A percentile compares a stretch with the other conserved stretches of the same genome.
These are phyloP conservation scores for Selenicereus undatus DNA, from an alignment of 148 eudicot species.

Conservation along the genomic window DNA sequence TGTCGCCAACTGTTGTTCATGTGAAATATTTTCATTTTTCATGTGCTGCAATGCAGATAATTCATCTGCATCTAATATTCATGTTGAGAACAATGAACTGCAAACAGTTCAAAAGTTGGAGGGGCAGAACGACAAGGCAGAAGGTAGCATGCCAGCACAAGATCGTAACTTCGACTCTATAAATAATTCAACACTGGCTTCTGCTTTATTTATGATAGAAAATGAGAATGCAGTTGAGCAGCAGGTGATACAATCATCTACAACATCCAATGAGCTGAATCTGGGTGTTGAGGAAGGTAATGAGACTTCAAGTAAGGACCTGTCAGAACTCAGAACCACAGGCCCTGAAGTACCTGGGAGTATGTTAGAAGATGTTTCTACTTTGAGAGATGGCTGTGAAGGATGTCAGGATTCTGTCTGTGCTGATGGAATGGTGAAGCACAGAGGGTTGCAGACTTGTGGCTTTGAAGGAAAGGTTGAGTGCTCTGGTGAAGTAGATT, in stretches of 20 bases:
- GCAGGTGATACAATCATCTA: conserved; percentile 12
- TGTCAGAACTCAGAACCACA: conserved; percentile 8
- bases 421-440: conserved; percentile 19
- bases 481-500: conserved; percentile 17
- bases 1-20: not conserved
- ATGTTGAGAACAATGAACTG: conserved; percentile 12
- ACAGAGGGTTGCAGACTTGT: conserved; percentile 13
- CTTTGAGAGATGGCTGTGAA: not conserved
- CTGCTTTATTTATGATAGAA: conserved; percentile 17
- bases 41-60: conserved; percentile 28
- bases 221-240: conserved; percentile 28
- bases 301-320: conserved; percentile 18
- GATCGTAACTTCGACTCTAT: conserved; percentile 17
- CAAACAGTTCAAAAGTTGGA: conserved; percentile 19
- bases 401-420: not conserved
- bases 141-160: conserved; percentile 18
- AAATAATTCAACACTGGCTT: conserved; percentile 16
- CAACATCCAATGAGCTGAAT: conserved; percentile 14
- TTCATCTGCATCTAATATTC: conserved; percentile 13
- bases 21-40: not conserved
- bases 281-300: conserved; percentile 19
- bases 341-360: conserved; percentile 20
- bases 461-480: conserved; percentile 25
- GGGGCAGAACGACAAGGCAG: conserved; percentile 20
- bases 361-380: conserved; percentile 24